Percentiles rank a stretch among this genome's conserved stretches.
Conservation (phyloP, 2,329 filamentous ascomycete genomes). For the Xylaria digitata region DNA sequence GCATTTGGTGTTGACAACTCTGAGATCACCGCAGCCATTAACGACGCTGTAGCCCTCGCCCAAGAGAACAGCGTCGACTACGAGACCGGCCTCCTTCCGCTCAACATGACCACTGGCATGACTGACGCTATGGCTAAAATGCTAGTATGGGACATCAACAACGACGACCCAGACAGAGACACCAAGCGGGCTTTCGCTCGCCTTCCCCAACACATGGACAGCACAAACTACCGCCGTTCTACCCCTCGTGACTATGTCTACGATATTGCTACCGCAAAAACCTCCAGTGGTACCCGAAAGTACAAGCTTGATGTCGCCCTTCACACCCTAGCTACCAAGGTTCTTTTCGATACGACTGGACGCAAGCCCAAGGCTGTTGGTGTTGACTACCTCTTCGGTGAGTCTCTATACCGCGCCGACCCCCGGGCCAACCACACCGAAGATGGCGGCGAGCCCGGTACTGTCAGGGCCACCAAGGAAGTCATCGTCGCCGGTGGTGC, state of each 20-base stretch:
- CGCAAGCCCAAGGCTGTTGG: conserved; percentile 57
- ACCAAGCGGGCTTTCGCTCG: conserved; percentile 55
- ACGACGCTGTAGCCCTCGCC: conserved; percentile 28
- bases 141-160: conserved; percentile 60
- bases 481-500: conserved; percentile 63
- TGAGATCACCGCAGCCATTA: conserved; percentile 27
- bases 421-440: conserved; percentile 47
- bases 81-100: conserved; percentile 39
- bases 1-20: conserved; percentile 36
- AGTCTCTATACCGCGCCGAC: conserved; percentile 59
- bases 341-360: conserved; percentile 55
- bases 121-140: conserved; percentile 42
- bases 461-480: conserved; percentile 57
- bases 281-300: conserved; percentile 60
- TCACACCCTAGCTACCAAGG: conserved; percentile 59
- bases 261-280: conserved; percentile 41
- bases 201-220: conserved; percentile 66
- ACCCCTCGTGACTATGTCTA: conserved; percentile 62
- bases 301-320: conserved; percentile 68
- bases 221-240: conserved; percentile 64
- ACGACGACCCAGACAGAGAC: conserved; percentile 55
- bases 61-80: conserved; percentile 37
- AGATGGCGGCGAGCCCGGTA: conserved; percentile 48
- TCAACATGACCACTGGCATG: conserved; percentile 39
- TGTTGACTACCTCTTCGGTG: conserved; percentile 62